phyloP scores from a whole-genome alignment of 2,329 filamentous ascomycete species.

The Penicillium sp. region DNA sequence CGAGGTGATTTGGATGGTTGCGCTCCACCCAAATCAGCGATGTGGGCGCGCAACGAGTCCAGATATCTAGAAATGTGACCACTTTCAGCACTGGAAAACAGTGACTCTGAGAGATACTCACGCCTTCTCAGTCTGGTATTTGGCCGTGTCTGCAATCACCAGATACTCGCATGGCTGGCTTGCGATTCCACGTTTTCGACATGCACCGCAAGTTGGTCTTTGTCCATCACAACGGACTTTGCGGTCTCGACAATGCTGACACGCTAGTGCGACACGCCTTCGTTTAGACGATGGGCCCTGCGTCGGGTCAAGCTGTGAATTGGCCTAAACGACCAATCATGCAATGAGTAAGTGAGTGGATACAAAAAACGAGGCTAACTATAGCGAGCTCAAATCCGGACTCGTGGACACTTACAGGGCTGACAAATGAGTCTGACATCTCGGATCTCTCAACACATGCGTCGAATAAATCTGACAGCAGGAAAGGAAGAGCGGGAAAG shows the following conservation, averaged over 20 bases:
- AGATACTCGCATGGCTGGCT: conserved; percentile 1
- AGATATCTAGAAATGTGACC: neutral
- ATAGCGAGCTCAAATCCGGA: neutral
- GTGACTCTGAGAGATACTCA: neutral
- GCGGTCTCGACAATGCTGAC: neutral
- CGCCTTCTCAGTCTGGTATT: conserved; percentile 2
- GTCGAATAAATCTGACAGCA: neutral
- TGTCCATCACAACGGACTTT: neutral
- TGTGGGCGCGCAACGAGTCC: neutral
- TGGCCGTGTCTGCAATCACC: conserved; percentile 3
- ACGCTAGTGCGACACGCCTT: neutral
- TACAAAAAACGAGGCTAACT: neutral
- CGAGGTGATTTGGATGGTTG: neutral
- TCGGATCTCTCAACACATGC: neutral
- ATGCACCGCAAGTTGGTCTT: neutral
- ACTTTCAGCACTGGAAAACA: neutral
- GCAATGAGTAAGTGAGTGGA: neutral
- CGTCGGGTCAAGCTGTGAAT: neutral
- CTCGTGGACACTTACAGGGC: neutral
- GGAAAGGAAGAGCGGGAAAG: neutral
- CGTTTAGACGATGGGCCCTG: neutral
- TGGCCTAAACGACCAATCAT: neutral
- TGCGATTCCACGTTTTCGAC: neutral
- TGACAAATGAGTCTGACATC: neutral
- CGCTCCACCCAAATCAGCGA: neutral